Conservation (phyloP, 208 protist species). For the Leptomonas pyrrhocoris region DNA sequence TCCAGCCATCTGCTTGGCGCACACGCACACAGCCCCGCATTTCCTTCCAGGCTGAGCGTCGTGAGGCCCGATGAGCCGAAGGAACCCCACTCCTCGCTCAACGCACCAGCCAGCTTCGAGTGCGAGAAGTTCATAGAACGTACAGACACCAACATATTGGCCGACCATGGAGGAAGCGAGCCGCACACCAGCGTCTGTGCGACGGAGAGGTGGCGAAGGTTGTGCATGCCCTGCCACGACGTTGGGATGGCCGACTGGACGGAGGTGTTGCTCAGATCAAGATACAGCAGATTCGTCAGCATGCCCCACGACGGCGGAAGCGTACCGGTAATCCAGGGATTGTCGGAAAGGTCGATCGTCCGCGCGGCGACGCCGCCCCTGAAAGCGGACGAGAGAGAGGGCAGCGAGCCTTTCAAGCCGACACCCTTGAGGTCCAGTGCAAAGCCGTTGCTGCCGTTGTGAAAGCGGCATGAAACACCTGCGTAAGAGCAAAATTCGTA, state of each 20-base stretch:
- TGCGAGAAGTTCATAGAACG: neutral
- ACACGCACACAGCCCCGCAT: conserved; percentile 13
- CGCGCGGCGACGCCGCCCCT: neutral
- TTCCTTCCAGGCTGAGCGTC: conserved; percentile 1
- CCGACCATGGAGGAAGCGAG: conserved; percentile 4
- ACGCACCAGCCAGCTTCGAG: conserved; percentile 1
- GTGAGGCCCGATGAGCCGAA: conserved; percentile 2
- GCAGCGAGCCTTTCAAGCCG: conserved; percentile 10
- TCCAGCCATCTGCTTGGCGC: conserved; percentile 2
- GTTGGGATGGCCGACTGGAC: neutral
- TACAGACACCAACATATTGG: conserved; percentile 8
- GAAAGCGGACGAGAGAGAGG: conserved; percentile 1
- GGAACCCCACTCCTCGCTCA: conserved; percentile 11
- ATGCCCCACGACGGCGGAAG: conserved; percentile 17
- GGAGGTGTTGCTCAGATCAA: conserved; percentile 18
- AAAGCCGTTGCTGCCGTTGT: conserved; percentile 8
- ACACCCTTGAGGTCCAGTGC: conserved; percentile 7
- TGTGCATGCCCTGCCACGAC: conserved; percentile 16
- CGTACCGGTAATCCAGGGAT: conserved; percentile 12
- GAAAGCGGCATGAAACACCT: conserved; percentile 1
- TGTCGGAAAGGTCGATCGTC: conserved; percentile 13
- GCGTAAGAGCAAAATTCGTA: conserved; percentile 9
- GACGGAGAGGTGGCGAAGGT: conserved; percentile 6
- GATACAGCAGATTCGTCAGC: conserved; percentile 6
- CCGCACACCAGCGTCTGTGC: conserved; percentile 11